Conservation (phyloP, 1,139 yeast genomes). For the Candida albicans region DNA sequence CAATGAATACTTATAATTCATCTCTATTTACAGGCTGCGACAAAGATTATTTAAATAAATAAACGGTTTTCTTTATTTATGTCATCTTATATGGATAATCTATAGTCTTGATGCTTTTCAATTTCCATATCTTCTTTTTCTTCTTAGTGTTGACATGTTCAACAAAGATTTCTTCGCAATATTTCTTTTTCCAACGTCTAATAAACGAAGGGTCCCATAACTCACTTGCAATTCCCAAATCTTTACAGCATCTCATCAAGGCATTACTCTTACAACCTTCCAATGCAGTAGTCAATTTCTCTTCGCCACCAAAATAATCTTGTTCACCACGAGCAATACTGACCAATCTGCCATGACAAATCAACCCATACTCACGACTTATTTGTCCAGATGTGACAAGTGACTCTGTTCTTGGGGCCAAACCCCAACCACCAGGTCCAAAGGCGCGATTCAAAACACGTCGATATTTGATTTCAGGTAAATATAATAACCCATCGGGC, state of each 20-base stretch:
- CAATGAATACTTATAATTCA: neutral
- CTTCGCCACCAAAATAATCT: slow-evolving; percentile 79
- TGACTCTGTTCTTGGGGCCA: slow-evolving; percentile 90
- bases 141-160: slow-evolving; percentile 80
- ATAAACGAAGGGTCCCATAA: slow-evolving; percentile 96
- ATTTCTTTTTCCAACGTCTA: slow-evolving; percentile 68
- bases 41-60: too few species aligned
- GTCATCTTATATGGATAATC: slow-evolving; percentile 13
- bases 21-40: neutral
- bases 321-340: slow-evolving; percentile 96
- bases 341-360: slow-evolving; percentile 85
- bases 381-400: slow-evolving; percentile 60
- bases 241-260: slow-evolving; percentile 96
- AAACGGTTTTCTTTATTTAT: neutral
- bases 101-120: slow-evolving; percentile 33
- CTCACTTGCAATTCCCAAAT: slow-evolving; percentile 93
- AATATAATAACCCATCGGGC: slow-evolving; percentile 88
- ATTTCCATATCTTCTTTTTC: slow-evolving; percentile 88
- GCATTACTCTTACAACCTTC: slow-evolving; percentile 98
- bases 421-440: slow-evolving; percentile 99
- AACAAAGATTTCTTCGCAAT: slow-evolving; percentile 82
- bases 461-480: slow-evolving; percentile 94
- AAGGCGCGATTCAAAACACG: slow-evolving; percentile 84
- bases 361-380: slow-evolving; percentile 85
- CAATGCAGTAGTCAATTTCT: slow-evolving; percentile 90